phyloP scores from a whole-genome alignment of 2,329 filamentous ascomycete genomes.

The Aspergillus sp. region DNA sequence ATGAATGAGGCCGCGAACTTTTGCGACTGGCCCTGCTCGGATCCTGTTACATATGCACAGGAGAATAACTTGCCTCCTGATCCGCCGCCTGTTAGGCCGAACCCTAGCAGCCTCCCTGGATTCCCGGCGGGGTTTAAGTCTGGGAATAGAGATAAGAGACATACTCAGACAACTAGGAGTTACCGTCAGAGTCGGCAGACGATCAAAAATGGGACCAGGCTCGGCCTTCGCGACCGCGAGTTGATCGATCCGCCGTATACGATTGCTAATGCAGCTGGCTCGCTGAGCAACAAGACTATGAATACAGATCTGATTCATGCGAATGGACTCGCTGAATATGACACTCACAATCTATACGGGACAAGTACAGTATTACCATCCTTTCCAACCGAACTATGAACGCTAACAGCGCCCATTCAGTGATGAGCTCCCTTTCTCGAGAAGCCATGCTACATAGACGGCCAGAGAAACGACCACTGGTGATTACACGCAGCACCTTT shows the following conservation, averaged over 20 bases:
- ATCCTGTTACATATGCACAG: slow-evolving; percentile 53
- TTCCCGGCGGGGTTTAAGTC: slow-evolving; percentile 70
- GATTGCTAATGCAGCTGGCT: slow-evolving; percentile 62
- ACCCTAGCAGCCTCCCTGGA: slow-evolving; percentile 64
- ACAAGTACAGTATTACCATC: slow-evolving; percentile 44
- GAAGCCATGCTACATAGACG: slow-evolving; percentile 66
- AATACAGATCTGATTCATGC: slow-evolving; percentile 65
- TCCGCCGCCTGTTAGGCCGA: slow-evolving; percentile 61
- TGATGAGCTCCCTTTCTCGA: slow-evolving; percentile 69
- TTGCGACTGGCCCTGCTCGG: slow-evolving; percentile 56
- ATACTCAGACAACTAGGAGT: too few relatives aligned
- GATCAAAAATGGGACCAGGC: slow-evolving; percentile 23
- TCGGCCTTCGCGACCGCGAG: slow-evolving; percentile 63
- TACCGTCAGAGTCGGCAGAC: neutral
- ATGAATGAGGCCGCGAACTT: slow-evolving; percentile 61
- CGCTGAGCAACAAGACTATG: slow-evolving; percentile 58
- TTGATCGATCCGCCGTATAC: slow-evolving; percentile 64
- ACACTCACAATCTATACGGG: slow-evolving; percentile 76
- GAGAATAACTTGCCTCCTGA: slow-evolving; percentile 53
- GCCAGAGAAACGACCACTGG: slow-evolving; percentile 63
- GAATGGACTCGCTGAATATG: slow-evolving; percentile 66
- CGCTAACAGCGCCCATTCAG: slow-evolving; percentile 13
- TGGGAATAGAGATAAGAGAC: slow-evolving; percentile 10
- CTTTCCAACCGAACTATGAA: neutral
- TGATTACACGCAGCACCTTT: slow-evolving; percentile 76